Evolutionary conservation across 1,139 yeast species (phyloP), one percentile per base, ranked within the genome.

Genomic region (Debaryomyces fabryi): DNA sequence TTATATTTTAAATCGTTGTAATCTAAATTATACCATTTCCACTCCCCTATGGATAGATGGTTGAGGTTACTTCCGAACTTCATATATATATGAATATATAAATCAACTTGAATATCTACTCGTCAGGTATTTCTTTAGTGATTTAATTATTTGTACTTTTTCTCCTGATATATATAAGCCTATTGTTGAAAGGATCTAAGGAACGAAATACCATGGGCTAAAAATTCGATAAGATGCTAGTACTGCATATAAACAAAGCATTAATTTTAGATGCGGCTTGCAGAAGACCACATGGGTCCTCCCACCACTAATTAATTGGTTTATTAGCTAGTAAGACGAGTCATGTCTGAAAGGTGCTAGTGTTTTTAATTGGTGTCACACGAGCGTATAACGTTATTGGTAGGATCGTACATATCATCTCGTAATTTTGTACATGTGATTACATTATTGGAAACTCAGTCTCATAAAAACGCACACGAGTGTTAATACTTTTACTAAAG

Each of bases 11-110:
- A 68, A 47, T 84, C 88, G 57, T 88, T 86, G 65, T 92, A 92
- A 62, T 89, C 92, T 39, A 92, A 75, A 65, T 91, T 89, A 67
- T 88, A 86, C 54, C 82, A 80, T 59, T 81, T 81, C 97, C 97
- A 92, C 69, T 89, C 95, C 2, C 95, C 92, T 35, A 89, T 86
- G 8, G 96, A 87, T 57, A 90, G 77, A 54, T 81, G 82, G 45
- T 80, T 73, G 33, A 92, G 76, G 63, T 87, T 91, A 38, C 81
- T 76, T 48, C 97, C 97, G 68, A 90, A 91, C 70, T 90, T 92
- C 98, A 91, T 91, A 18, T 30, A 24, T 21, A 7, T 21, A 21
- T 21, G 91, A 91, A 18, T 30, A 24, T 23, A 3, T 35, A 12
- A 12, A 21, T 20, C 20, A 18, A 21, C 13, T 35, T 16, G 20